Percentiles rank a stretch among this genome's conserved stretches.
These are phyloP conservation scores for Macroventuria anomochaeta DNA, from an alignment of 2,329 filamentous ascomycete species.

Conservation along the genomic window DNA sequence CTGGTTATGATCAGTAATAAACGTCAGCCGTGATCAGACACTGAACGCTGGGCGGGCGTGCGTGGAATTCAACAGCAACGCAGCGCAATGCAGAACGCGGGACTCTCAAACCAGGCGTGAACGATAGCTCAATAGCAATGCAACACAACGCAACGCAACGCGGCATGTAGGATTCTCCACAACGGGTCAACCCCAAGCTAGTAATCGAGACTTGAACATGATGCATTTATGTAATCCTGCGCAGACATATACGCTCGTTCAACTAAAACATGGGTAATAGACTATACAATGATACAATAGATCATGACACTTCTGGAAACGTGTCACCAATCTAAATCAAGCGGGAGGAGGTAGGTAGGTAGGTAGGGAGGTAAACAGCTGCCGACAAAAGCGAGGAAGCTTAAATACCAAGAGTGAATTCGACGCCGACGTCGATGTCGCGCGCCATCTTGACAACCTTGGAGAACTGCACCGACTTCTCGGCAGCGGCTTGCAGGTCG, in stretches of 20 bases:
- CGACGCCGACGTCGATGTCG: conserved; percentile 93
- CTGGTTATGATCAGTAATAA: not conserved
- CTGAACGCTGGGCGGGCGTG: not conserved
- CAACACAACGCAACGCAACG: not conserved
- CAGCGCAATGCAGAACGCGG: not conserved
- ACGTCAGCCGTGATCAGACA: not conserved
- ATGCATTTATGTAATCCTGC: conserved; percentile 23
- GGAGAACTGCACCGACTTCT: conserved; percentile 98
- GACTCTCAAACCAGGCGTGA: too few relatives aligned
- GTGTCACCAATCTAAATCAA: not conserved
- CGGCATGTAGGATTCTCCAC: not conserved
- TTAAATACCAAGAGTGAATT: conserved; percentile 74
- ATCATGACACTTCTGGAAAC: not conserved
- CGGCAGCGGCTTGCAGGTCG: conserved; percentile 93
- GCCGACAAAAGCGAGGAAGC: conserved; percentile 14
- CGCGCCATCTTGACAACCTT: conserved; percentile 99
- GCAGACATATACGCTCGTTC: conserved; percentile 4
- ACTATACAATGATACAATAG: conserved; percentile 25
- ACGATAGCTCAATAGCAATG: not conserved
- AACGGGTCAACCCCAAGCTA: not conserved
- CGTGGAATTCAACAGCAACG: not conserved
- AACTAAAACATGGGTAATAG: conserved; percentile 15
- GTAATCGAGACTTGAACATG: conserved; percentile 13
- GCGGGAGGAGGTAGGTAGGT: not conserved
- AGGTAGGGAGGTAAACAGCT: not conserved